These are phyloP conservation scores for Crithidia expoeki DNA, from an alignment of 208 protist species.

Conservation along the genomic window DNA sequence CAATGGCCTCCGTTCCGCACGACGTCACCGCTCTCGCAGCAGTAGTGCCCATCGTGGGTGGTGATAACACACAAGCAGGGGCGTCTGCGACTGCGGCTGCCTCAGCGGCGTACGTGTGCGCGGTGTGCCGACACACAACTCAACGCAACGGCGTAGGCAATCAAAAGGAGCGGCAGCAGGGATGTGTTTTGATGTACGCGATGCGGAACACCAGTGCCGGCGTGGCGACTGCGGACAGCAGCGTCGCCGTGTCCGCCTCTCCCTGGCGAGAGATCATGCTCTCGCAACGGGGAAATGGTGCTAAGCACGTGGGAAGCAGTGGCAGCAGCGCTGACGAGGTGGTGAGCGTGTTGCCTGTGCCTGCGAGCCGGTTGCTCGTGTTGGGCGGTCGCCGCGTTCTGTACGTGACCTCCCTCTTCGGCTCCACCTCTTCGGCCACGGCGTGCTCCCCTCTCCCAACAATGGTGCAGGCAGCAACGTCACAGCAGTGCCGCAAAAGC, in stretches of 20 bases:
- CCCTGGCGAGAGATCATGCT: slow-evolving; percentile 1
- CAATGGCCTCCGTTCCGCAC: too few relatives aligned
- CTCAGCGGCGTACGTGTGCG: slow-evolving; percentile 8
- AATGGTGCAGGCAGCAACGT: neutral
- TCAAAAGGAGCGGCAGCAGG: neutral
- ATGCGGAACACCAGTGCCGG: neutral
- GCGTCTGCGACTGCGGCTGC: neutral
- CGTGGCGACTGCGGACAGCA: neutral
- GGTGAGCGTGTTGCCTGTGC: slow-evolving; percentile 27
- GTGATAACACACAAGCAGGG: neutral
- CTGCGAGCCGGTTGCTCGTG: slow-evolving; percentile 8
- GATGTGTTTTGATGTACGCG: slow-evolving; percentile 9
- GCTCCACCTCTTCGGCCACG: slow-evolving; percentile 10
- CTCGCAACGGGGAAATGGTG: neutral
- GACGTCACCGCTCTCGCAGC: slow-evolving; percentile 3
- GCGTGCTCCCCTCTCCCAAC: slow-evolving; percentile 15
- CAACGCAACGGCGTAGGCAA: neutral
- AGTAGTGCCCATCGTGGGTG: neutral
- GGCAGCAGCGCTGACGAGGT: neutral
- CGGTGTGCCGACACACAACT: neutral
- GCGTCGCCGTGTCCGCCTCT: neutral
- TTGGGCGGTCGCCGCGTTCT: slow-evolving; percentile 22
- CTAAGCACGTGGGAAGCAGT: neutral
- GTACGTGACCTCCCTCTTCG: slow-evolving; percentile 20
- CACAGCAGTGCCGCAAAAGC: neutral